Evolutionary conservation across 371 early-diverging fungal species (phyloP).

Genomic region (Aphelidium insulamus): DNA sequence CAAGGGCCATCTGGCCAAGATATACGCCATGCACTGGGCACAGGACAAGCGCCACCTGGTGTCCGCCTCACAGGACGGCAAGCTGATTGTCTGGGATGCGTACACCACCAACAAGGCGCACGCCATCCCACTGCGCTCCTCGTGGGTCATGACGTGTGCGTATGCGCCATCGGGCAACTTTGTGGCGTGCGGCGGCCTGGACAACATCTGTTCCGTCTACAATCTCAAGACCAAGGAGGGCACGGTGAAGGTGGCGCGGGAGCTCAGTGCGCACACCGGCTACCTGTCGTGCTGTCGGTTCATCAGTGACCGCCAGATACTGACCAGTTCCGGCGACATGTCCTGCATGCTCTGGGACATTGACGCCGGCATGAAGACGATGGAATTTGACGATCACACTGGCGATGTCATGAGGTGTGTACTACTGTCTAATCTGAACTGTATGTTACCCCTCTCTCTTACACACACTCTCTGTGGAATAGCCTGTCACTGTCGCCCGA

Average conservation of each 20-base stretch:
- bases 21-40: slow-evolving; percentile 98
- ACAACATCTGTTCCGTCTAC: slow-evolving; percentile 93
- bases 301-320: slow-evolving; percentile 73
- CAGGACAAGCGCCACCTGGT: slow-evolving; percentile 81
- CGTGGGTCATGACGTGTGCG: slow-evolving; percentile 99
- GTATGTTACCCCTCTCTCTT: too few species aligned
- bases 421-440: too few species aligned
- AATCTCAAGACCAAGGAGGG: slow-evolving; percentile 76
- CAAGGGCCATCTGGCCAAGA: slow-evolving; percentile 94
- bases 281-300: slow-evolving; percentile 93
- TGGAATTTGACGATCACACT: slow-evolving; percentile 89
- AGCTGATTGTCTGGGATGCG: slow-evolving; percentile 95
- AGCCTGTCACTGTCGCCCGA: slow-evolving; percentile 59
- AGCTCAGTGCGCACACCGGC: slow-evolving; percentile 83
- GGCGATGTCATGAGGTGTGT: slow-evolving; percentile 99
- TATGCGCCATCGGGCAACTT: slow-evolving; percentile 91
- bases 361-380: slow-evolving; percentile 77
- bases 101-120: slow-evolving; percentile 91
- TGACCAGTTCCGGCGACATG: slow-evolving; percentile 91
- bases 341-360: slow-evolving; percentile 97
- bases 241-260: slow-evolving; percentile 72
- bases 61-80: slow-evolving; percentile 95
- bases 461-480: slow-evolving; percentile 5
- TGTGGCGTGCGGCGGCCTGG: slow-evolving; percentile 97
- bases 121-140: slow-evolving; percentile 88